phyloP scores from a whole-genome alignment of 345 rosid genomes.

The Boechera divaricarpa region DNA sequence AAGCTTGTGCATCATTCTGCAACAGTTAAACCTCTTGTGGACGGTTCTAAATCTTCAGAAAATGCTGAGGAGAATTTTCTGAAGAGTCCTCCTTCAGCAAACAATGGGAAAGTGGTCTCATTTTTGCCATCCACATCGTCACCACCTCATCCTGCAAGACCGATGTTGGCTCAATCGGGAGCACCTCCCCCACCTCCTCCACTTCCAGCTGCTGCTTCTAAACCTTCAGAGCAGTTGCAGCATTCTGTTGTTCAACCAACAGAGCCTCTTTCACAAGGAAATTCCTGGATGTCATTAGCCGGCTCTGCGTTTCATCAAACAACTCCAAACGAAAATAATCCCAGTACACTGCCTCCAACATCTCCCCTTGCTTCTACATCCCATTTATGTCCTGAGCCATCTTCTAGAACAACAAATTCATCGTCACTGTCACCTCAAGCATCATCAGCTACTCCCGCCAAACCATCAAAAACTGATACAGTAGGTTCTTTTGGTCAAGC shows the following conservation, averaged over 20 bases:
- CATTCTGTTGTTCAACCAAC: constrained; percentile 35
- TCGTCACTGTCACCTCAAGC: constrained; percentile 39
- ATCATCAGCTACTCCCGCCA: constrained; percentile 34
- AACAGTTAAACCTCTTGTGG: constrained; percentile 45
- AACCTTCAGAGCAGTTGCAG: constrained; percentile 36
- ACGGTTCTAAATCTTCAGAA: constrained; percentile 40
- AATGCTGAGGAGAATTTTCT: constrained; percentile 27
- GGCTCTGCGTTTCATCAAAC: constrained; percentile 27
- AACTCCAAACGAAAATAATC: constrained; percentile 32
- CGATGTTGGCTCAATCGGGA: constrained; percentile 39
- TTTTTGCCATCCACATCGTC: constrained; percentile 47
- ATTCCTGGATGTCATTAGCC: constrained; percentile 42
- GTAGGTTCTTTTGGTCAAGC: not conserved
- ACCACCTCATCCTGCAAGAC: constrained; percentile 43
- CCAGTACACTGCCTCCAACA: constrained; percentile 38
- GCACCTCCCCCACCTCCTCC: constrained; percentile 58
- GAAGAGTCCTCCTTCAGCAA: constrained; percentile 29
- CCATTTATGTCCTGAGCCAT: constrained; percentile 22
- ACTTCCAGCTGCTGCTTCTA: constrained; percentile 33
- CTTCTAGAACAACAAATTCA: constrained; percentile 16
- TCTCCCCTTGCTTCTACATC: constrained; percentile 37
- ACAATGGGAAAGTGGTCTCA: constrained; percentile 39
- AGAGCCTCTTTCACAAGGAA: constrained; percentile 37
- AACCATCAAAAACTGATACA: constrained; percentile 24
- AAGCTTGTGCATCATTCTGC: constrained; percentile 50